These are phyloP conservation scores for Plantago ovata DNA, from an alignment of 257 asterid genomes.

Conservation along the genomic window DNA sequence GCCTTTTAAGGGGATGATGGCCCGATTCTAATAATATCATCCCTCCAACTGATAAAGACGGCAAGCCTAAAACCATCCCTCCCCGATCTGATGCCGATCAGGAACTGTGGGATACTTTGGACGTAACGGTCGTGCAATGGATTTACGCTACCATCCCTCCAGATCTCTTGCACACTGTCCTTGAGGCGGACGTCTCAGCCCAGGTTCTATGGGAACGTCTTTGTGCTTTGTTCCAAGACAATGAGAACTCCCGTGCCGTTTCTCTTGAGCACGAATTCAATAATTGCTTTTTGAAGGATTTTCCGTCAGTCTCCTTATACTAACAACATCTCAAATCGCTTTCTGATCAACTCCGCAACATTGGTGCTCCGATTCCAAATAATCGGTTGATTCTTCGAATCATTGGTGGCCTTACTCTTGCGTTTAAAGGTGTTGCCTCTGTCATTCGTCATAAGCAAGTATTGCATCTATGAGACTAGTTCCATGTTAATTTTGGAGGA, in stretches of 20 bases:
- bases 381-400: background rate
- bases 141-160: background rate
- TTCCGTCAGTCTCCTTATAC: conserved; percentile 6
- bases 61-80: background rate
- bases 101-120: background rate
- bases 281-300: background rate
- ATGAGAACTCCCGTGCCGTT: conserved; percentile 1
- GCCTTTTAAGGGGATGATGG: no score
- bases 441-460: conserved; percentile 1
- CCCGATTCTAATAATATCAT: background rate
- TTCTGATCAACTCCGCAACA: background rate
- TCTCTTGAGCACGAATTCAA: conserved; percentile 4
- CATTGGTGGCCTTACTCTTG: background rate
- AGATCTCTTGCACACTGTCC: no score
- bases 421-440: background rate
- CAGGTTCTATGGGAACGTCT: background rate
- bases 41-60: background rate
- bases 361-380: background rate
- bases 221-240: background rate
- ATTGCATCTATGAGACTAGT: background rate
- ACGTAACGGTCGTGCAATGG: background rate
- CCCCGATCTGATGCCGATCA: background rate
- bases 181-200: background rate
- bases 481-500: background rate
- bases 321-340: background rate